phyloP scores from a whole-genome alignment of 495 filamentous ascomycete genomes.

The Penicillium canariense region DNA sequence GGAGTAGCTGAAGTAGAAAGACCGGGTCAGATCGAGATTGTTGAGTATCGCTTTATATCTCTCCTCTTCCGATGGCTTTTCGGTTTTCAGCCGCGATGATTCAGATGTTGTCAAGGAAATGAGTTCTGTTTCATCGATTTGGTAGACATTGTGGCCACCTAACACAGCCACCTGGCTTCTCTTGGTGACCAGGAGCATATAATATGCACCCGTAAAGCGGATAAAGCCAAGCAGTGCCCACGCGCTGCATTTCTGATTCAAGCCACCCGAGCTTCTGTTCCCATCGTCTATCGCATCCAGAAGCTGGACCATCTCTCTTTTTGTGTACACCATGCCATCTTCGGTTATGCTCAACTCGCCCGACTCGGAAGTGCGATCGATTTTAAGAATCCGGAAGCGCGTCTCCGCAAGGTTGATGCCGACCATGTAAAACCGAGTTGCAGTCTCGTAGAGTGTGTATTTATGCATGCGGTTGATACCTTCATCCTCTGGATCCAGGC shows the following conservation, averaged over 20 bases:
- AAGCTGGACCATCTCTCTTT: conserved; percentile 88
- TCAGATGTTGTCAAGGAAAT: conserved; percentile 72
- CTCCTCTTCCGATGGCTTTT: conserved; percentile 84
- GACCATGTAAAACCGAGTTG: conserved; percentile 88
- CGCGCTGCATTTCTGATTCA: conserved; percentile 84
- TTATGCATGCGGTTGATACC: conserved; percentile 87
- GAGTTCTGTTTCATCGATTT: conserved; percentile 92
- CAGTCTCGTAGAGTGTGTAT: conserved; percentile 92
- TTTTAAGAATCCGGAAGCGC: conserved; percentile 87
- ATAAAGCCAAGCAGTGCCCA: conserved; percentile 97
- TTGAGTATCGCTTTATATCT: conserved; percentile 85
- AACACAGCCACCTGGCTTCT: conserved; percentile 93
- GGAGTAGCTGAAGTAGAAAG: conserved; percentile 98
- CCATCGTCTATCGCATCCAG: conserved; percentile 94
- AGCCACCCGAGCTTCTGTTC: conserved; percentile 85
- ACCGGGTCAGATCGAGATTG: conserved; percentile 83
- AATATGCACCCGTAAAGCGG: conserved; percentile 92
- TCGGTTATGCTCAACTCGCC: conserved; percentile 81
- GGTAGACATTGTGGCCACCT: conserved; percentile 92
- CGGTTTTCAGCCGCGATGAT: conserved; percentile 64
- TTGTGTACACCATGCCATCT: conserved; percentile 91
- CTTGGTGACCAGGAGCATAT: conserved; percentile 96
- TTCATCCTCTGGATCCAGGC: conserved; percentile 62
- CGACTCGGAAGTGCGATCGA: conserved; percentile 82
- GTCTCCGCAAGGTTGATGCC: conserved; percentile 86